Base-by-base conservation (phyloP, 257 asterid genomes). In the Ilex asprella region DNA sequence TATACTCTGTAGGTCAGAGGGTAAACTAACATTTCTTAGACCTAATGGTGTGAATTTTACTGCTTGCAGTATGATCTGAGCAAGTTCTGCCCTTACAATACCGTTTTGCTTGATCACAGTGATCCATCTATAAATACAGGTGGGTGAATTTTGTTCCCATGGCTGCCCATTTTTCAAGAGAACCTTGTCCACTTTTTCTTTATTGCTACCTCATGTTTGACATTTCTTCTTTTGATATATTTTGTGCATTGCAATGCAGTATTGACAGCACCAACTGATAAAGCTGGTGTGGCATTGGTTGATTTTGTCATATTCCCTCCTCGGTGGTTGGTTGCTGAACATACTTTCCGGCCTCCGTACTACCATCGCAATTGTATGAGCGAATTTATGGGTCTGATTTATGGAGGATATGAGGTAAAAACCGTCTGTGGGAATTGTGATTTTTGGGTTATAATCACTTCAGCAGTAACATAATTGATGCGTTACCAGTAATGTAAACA, bases 101-200 rank as follows among this genome's bases (percentile, higher is more conserved):
- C 99, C 2, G 99, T 93, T 71, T 67, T 93, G 82, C 52, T 89
- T 43, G 99, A 93, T 79, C 99, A 89, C 68, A 79, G 88, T 53
- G 99, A 93, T 72, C 99, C 99, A 41, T 93, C 99, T 39, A 89
- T 93, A 73, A 93, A 93, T 65, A 93, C 97, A 75, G 97, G 99
- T 89, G 70, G 12, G 51, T 41, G 12, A 41, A 41, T 6, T 6
- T 11, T 41, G 7, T 41, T 41, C 12, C 47, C 12, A 6, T 41
- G 47, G 47, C 2, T 41, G 47, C 10, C 12, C 12, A 21, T 21
- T 21, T 21, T 21, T 21, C 27, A 21, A 21, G 27, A 21, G 27
- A 21, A 21, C 27, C 27, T 21, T 21, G 27, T 21, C 27, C 27
- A 21, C 27, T 21, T 21, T 21, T 21, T 21, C 27, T 21, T 21